phyloP scores from a whole-genome alignment of 2,329 filamentous ascomycete genomes.

The Aspergillus sp. region DNA sequence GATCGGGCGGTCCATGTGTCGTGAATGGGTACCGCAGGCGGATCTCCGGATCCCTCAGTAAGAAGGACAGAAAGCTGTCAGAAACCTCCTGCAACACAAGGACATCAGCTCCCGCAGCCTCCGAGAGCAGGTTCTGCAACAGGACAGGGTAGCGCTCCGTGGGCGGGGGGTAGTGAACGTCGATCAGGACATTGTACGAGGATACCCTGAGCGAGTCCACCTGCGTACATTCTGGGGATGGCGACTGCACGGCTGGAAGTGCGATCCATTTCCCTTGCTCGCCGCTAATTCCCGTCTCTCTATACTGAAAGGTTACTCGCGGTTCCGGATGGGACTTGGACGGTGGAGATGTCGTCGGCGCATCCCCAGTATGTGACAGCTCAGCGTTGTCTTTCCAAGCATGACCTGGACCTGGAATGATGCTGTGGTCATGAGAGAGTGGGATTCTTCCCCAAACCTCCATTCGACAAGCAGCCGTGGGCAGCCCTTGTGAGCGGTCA shows the following conservation, averaged over 20 bases:
- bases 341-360: not conserved
- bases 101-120: conserved; percentile 1
- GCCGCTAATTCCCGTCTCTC: not conserved
- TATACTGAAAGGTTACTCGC: not conserved
- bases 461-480: conserved; percentile 1
- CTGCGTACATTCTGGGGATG: not conserved
- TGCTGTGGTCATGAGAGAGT: not conserved
- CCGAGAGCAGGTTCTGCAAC: conserved; percentile 1
- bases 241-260: not conserved
- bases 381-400: not conserved
- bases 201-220: conserved; percentile 1
- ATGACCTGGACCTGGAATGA: not conserved
- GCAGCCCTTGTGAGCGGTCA: not conserved
- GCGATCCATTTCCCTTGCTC: conserved; percentile 1
- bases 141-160: conserved; percentile 7
- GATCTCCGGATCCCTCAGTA: conserved; percentile 1
- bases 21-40: conserved; percentile 2
- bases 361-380: not conserved
- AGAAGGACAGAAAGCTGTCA: conserved; percentile 7
- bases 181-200: conserved; percentile 9
- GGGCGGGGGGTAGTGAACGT: conserved; percentile 1
- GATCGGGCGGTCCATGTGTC: conserved; percentile 7
- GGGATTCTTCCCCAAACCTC: conserved; percentile 1
- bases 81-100: conserved; percentile 7
- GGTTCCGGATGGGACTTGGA: not conserved